Base-by-base conservation (phyloP, 2,329 filamentous ascomycete species). In the Grosmannia clavigera region DNA sequence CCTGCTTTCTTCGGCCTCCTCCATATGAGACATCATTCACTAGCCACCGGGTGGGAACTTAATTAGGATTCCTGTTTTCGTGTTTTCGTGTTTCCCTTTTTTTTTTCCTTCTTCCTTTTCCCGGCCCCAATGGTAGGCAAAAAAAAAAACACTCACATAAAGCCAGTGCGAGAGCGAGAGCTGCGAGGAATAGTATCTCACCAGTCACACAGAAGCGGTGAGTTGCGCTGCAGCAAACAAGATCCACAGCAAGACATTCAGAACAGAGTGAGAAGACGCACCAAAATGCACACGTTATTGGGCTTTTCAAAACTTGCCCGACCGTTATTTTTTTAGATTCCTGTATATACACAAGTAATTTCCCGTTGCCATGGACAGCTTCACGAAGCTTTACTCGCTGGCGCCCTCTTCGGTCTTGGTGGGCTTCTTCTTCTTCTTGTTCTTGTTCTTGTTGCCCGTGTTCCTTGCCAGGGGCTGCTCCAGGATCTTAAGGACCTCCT, bases 401-500 rank as follows among this genome's bases (percentile, higher is more conserved):
- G 72, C 72, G 58, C 9, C 7, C 48, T 70, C 69, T 52, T 68
- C 68, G 60, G 68, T 68, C 60, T 79, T 77, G 66, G 72, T 73
- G 35, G 76, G 71, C 70, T 81, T 79, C 75, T 83, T 83, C 82
- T 88, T 87, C 75, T 87, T 88, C 80, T 87, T 91, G 83, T 92
- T 95, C 81, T 91, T 92, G 80, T 88, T 94, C 80, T 90, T 90
- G 52, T 56, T 31, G 71, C 90, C 92, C 73, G 92, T 91, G 77
- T 89, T 88, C 76, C 89, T 90, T 66, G 86, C 79, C 68, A 96
- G 76, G 38, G 92, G 92, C 74, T 89, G 88, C 76, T 94, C 91
- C 58, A 99, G 82, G 65, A 97, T 92, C 81, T 94, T 90, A 68
- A 97, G 84, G 66, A 99, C 81, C 77, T 97, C 92, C 78, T 95